A percentile compares a stretch with the other conserved stretches of the same genome.
phyloP scores from a whole-genome alignment of 2,329 filamentous ascomycete species.

The Ophiognomonia clavigignenti-juglandacearum region DNA sequence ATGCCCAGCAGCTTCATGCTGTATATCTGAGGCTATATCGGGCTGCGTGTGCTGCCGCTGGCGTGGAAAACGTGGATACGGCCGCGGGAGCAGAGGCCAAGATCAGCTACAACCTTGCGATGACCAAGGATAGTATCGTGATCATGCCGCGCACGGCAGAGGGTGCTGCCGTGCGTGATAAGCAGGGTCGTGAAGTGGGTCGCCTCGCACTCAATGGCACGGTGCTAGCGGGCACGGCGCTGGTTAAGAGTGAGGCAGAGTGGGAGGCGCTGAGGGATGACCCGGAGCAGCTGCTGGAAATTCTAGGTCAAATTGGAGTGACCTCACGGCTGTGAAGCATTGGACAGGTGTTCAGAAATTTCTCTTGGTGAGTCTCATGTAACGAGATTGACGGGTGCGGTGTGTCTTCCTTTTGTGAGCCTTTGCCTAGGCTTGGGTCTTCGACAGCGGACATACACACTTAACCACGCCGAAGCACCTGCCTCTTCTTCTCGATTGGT shows the following conservation, averaged over 20 bases:
- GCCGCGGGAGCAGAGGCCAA: constrained; percentile 28
- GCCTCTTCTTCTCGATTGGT: too few relatives aligned
- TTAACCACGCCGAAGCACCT: too few relatives aligned
- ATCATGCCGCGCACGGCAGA: constrained; percentile 51
- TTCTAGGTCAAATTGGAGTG: constrained; percentile 39
- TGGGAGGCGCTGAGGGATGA: constrained; percentile 49
- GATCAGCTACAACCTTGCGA: constrained; percentile 62
- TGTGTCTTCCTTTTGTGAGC: too few relatives aligned
- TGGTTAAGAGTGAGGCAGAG: constrained; percentile 55
- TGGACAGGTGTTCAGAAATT: too few relatives aligned
- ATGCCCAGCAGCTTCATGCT: constrained; percentile 27
- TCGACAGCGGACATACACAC: too few relatives aligned
- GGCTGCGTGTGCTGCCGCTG: too few relatives aligned
- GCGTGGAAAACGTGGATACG: too few relatives aligned
- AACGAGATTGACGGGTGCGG: too few relatives aligned
- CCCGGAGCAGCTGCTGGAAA: constrained; percentile 29
- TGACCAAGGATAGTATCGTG: constrained; percentile 50
- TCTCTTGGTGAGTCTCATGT: too few relatives aligned
- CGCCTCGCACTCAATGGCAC: constrained; percentile 54
- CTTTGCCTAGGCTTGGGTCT: too few relatives aligned
- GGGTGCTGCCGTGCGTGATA: constrained; percentile 30
- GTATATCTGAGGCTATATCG: constrained; percentile 45
- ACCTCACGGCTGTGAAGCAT: constrained; percentile 6
- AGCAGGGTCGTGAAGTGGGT: constrained; percentile 30
- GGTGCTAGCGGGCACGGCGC: constrained; percentile 56